phyloP scores from a whole-genome alignment of 768 basidiomycete genomes.

The Kondoa malvinella region DNA sequence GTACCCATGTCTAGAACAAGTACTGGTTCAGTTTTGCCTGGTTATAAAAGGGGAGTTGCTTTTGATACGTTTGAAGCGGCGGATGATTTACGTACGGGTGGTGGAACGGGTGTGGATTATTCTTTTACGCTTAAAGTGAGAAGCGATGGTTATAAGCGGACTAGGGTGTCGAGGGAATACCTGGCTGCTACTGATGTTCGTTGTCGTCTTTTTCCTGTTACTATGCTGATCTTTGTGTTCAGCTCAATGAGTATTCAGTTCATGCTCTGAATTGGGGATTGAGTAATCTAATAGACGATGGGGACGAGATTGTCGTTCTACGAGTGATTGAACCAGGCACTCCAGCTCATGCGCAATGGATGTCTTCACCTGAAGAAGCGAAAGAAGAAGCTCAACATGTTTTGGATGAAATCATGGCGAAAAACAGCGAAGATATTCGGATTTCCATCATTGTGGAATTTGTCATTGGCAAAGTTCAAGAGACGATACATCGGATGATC shows the following conservation, averaged over 20 bases:
- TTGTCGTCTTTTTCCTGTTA: neutral
- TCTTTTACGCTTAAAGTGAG: conserved; percentile 41
- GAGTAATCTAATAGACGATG: conserved; percentile 57
- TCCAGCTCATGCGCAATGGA: conserved; percentile 16
- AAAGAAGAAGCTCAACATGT: conserved; percentile 74
- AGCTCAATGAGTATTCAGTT: conserved; percentile 58
- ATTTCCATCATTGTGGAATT: conserved; percentile 84
- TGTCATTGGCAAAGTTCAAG: conserved; percentile 75
- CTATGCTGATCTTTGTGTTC: no score
- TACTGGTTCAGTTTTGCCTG: neutral
- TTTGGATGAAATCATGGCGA: conserved; percentile 60
- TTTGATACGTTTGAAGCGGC: conserved; percentile 4
- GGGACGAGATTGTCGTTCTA: conserved; percentile 82
- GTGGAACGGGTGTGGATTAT: conserved; percentile 21
- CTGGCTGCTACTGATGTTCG: conserved; percentile 62
- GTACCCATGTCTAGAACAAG: neutral
- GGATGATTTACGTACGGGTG: conserved; percentile 1
- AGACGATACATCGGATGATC: conserved; percentile 50
- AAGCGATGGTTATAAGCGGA: conserved; percentile 59
- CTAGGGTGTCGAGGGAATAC: conserved; percentile 64
- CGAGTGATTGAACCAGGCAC: conserved; percentile 69
- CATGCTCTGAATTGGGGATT: conserved; percentile 89
- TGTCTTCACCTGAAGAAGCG: conserved; percentile 39
- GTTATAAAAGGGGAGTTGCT: neutral
- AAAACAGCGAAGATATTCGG: conserved; percentile 63